Conservation (phyloP, 1,284 basidiomycete genomes). For the Trichosporon asahii region DNA sequence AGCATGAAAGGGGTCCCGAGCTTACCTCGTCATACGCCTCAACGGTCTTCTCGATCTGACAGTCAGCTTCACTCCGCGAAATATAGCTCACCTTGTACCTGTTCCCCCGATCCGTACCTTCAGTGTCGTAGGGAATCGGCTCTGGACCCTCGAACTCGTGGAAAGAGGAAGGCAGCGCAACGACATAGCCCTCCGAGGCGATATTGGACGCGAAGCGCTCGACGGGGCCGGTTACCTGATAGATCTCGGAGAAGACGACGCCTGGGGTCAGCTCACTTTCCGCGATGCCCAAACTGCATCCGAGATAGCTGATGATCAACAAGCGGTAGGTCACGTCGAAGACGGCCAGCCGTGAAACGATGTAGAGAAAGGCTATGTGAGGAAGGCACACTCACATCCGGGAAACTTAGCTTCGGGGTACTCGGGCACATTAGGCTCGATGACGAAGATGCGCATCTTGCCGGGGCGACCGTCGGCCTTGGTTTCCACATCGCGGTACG, state of each 20-base stretch:
- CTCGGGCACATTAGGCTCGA: constrained; percentile 49
- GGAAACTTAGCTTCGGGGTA: constrained; percentile 53
- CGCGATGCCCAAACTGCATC: too few species aligned
- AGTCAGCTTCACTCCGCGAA: background rate
- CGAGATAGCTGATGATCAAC: too few species aligned
- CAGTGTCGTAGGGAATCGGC: constrained; percentile 76
- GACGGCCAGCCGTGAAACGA: too few species aligned
- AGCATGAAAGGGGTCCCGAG: background rate
- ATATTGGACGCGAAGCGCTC: constrained; percentile 77
- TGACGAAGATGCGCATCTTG: constrained; percentile 64
- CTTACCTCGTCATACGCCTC: constrained; percentile 76
- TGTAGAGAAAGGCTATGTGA: background rate
- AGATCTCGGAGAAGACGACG: constrained; percentile 54
- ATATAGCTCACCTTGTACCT: constrained; percentile 65
- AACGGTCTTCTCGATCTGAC: constrained; percentile 75
- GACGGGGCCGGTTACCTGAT: constrained; percentile 51
- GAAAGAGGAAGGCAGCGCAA: constrained; percentile 56
- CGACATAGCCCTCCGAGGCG: constrained; percentile 66
- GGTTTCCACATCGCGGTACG: constrained; percentile 69
- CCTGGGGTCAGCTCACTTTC: constrained; percentile 19
- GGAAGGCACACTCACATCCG: constrained; percentile 34
- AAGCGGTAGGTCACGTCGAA: too few species aligned
- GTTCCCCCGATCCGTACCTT: constrained; percentile 88
- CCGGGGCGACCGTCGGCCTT: constrained; percentile 60
- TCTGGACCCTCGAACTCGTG: constrained; percentile 88